Base-by-base conservation (phyloP, 495 filamentous ascomycete species). In the Trichoderma parareesei region DNA sequence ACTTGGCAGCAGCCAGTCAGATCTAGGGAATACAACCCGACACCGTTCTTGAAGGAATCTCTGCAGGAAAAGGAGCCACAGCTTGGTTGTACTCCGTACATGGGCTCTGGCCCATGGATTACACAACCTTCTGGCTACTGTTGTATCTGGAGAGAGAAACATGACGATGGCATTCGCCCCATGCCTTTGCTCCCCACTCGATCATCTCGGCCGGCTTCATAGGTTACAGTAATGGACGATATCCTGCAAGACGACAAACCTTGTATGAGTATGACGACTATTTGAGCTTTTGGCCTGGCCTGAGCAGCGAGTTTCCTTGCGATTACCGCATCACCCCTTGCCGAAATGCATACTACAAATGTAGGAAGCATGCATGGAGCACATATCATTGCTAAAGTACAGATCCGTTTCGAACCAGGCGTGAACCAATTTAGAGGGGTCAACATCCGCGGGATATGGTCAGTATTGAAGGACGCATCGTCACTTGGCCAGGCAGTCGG, bases 141-240 rank as follows among this genome's bases (percentile, higher is more conserved):
- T n/a, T 46, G 10, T 49, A 9, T 18, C 46, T 18, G 16, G n/a
- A 49, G 46, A 46, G 13, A n/a, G 6, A 14, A 18, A 20, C 3
- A 18, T 11, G 43, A 46, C 43, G n/a, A 49, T 9, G 16, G 20
- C 46, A 16, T 18, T 49, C 46, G n/a, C 16, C 18, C n/a, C 53
- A 16, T 35, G 53, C 53, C 14, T 37, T 57, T 14, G 27, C 18
- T 9, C 53, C 53, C 53, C 53, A 57, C 53, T 37, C 13, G 20
- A 38, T n/a, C 53, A 57, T 57, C 53, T 33, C 53, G 37, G 53
- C 53, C 27, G 33, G 53, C 20, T 57, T 27, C 53, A 57, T 35
- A 57, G 33, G 27, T 27, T 57, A 57, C 27, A 35, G 46, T 27
- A 27, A 27, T 27, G 46, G 46, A 3, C n/a, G 9, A 5, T 18